Conservation (phyloP, 495 filamentous ascomycete species). For the Aspergillus coremiiformis region DNA sequence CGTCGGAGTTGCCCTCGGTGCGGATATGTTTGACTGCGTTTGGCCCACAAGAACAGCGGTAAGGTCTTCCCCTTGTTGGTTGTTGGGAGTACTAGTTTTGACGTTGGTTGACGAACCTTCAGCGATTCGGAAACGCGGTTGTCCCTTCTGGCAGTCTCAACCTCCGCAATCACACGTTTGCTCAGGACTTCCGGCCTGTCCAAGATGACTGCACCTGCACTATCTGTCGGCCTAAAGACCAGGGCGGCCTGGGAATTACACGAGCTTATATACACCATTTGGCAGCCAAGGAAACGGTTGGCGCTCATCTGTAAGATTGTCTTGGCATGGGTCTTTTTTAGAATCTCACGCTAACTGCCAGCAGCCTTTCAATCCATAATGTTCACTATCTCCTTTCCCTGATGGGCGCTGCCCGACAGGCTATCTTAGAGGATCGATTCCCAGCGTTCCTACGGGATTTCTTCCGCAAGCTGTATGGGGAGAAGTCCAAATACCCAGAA, state of each 20-base stretch:
- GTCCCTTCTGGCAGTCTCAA: constrained; percentile 76
- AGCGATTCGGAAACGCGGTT: constrained; percentile 89
- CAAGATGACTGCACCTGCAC: constrained; percentile 73
- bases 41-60: constrained; percentile 94
- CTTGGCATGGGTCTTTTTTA: not conserved
- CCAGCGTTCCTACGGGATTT: constrained; percentile 72
- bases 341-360: constrained; percentile 10
- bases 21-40: constrained; percentile 99
- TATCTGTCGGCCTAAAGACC: constrained; percentile 60
- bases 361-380: constrained; percentile 83
- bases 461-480: constrained; percentile 67
- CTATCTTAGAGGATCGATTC: constrained; percentile 77
- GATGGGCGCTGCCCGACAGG: constrained; percentile 65
- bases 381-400: constrained; percentile 80
- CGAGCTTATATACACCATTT: constrained; percentile 87
- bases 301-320: constrained; percentile 66
- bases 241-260: constrained; percentile 78
- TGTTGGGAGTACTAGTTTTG: not conserved
- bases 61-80: constrained; percentile 10
- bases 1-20: constrained; percentile 84
- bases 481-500: constrained; percentile 58
- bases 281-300: constrained; percentile 88
- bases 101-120: constrained; percentile 1
- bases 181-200: constrained; percentile 73
- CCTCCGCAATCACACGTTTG: constrained; percentile 66